A percentile compares a stretch with the other conserved stretches of the same genome.
These are phyloP conservation scores for Brassica juncea DNA, from an alignment of 345 rosid genomes.

Conservation along the genomic window DNA sequence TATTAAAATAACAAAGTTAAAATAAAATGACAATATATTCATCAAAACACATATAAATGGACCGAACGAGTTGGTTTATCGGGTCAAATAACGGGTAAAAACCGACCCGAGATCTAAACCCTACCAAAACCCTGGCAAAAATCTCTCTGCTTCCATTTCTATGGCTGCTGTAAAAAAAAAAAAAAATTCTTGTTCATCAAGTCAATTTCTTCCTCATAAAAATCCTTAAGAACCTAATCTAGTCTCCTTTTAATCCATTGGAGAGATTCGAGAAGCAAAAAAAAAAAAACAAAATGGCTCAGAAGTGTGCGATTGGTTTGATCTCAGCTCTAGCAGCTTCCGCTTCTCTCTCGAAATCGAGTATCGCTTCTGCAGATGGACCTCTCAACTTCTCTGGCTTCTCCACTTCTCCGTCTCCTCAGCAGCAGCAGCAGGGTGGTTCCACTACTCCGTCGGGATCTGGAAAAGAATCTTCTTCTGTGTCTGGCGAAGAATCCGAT, in stretches of 20 bases:
- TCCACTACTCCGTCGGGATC: conserved; percentile 39
- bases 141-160: conserved; percentile 5
- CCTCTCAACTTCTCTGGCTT: conserved; percentile 55
- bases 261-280: background rate
- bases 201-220: conserved; percentile 27
- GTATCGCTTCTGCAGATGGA: conserved; percentile 61
- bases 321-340: conserved; percentile 75
- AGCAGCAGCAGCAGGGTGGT: conserved; percentile 38
- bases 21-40: background rate
- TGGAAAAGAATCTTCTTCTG: conserved; percentile 8
- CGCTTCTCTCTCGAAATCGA: conserved; percentile 47
- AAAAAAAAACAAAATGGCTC: conserved; percentile 49
- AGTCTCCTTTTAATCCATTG: background rate
- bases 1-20: background rate
- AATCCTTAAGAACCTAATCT: background rate
- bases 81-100: conserved; percentile 18
- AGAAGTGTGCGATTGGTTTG: conserved; percentile 53
- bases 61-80: background rate
- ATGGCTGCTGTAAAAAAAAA: conserved; percentile 17
- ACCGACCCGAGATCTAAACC: conserved; percentile 47
- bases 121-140: conserved; percentile 52
- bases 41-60: background rate
- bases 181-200: conserved; percentile 42
- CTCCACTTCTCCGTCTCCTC: conserved; percentile 38
- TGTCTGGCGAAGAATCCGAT: conserved; percentile 39